phyloP scores from a whole-genome alignment of 192 early-diverging fungal species.

The Coemansia sp. region DNA sequence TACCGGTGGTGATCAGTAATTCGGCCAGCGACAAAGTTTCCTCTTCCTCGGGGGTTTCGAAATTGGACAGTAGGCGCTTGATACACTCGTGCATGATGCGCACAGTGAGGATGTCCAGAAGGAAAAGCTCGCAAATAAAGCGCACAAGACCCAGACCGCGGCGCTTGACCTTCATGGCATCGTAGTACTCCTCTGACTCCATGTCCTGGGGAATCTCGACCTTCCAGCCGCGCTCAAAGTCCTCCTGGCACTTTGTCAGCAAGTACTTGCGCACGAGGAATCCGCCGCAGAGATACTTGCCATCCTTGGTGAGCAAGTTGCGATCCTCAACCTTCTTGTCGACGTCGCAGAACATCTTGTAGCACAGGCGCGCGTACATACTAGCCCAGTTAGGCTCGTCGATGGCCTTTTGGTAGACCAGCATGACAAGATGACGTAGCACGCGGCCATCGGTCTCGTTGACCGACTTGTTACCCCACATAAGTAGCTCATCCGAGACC shows the following conservation, averaged over 20 bases:
- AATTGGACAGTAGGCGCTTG: constrained; percentile 69
- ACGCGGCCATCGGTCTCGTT: constrained; percentile 68
- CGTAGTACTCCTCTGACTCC: constrained; percentile 78
- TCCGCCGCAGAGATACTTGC: constrained; percentile 56
- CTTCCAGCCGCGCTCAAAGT: constrained; percentile 91
- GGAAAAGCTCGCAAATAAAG: constrained; percentile 96
- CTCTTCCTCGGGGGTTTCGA: constrained; percentile 85
- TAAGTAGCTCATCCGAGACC: constrained; percentile 80
- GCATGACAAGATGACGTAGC: constrained; percentile 76
- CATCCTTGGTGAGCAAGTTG: constrained; percentile 44
- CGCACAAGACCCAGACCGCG: constrained; percentile 87
- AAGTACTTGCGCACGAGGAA: constrained; percentile 88
- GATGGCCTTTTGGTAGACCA: constrained; percentile 93
- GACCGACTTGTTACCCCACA: constrained; percentile 69
- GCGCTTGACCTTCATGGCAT: constrained; percentile 87
- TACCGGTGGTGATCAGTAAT: constrained; percentile 85
- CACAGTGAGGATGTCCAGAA: constrained; percentile 81
- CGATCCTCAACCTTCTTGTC: constrained; percentile 60
- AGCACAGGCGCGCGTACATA: constrained; percentile 89
- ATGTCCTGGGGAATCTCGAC: constrained; percentile 73
- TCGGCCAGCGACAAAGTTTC: constrained; percentile 91
- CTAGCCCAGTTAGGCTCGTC: constrained; percentile 87
- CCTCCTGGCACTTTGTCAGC: constrained; percentile 91
- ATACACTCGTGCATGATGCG: constrained; percentile 96
- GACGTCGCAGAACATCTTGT: constrained; percentile 68